Conservation (phyloP, 192 early-diverging fungal species). For the Rhizophagus prolifer region DNA sequence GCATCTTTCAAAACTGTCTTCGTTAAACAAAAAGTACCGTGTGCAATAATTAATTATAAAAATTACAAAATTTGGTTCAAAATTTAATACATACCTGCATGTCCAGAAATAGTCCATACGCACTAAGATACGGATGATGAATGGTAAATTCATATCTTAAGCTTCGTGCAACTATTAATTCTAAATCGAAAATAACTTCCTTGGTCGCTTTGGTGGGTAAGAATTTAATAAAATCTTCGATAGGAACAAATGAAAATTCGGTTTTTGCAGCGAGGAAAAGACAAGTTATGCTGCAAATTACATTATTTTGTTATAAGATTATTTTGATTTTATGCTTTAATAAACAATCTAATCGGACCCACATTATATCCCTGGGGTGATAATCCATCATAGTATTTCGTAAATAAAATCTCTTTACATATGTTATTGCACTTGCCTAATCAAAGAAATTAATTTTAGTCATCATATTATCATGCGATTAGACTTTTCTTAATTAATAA, state of each 20-base stretch:
- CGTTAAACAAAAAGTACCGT: conserved; percentile 23
- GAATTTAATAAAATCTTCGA: conserved; percentile 66
- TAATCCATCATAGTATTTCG: conserved; percentile 81
- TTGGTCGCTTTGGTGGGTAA: conserved; percentile 40
- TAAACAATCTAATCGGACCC: neutral
- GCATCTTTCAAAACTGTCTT: conserved; percentile 44
- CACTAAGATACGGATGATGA: conserved; percentile 70
- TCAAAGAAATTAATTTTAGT: neutral
- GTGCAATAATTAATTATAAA: neutral
- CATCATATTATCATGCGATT: too few species aligned
- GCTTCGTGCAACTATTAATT: conserved; percentile 69
- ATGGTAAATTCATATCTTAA: conserved; percentile 72
- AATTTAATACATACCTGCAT: conserved; percentile 52
- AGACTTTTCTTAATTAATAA: too few species aligned
- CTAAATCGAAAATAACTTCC: conserved; percentile 29
- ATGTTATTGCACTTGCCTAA: conserved; percentile 77
- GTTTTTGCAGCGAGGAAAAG: conserved; percentile 76
- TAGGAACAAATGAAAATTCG: conserved; percentile 69
- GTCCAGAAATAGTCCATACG: conserved; percentile 72
- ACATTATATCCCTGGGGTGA: conserved; percentile 76
- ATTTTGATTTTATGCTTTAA: neutral
- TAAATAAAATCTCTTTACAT: conserved; percentile 79
- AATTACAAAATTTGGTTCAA: neutral
- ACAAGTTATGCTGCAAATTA: conserved; percentile 56
- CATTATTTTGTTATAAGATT: neutral